Evolutionary conservation across 495 filamentous ascomycete species (phyloP).

Genomic region (Neurospora sp.): DNA sequence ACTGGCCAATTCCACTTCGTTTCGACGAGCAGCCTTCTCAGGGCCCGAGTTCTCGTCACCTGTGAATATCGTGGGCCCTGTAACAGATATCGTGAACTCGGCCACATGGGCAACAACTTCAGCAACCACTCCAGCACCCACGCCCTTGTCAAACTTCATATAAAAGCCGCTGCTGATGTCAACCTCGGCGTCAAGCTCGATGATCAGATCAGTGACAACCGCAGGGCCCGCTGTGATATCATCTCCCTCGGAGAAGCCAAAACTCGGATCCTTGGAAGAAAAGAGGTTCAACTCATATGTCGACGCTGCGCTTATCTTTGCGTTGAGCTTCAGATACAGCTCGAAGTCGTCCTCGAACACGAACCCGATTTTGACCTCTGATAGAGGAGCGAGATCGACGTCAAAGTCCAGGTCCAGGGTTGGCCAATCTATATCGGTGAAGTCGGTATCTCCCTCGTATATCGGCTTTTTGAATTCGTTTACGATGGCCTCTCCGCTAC

Average conservation of each 20-base stretch:
- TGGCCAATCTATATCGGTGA: conserved; percentile 25
- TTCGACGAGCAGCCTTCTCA: not conserved
- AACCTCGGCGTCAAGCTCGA: conserved; percentile 34
- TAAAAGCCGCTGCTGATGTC: conserved; percentile 42
- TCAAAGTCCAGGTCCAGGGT: conserved; percentile 27
- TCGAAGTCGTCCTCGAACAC: conserved; percentile 39
- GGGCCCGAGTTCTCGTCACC: not conserved
- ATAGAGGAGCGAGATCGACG: conserved; percentile 31
- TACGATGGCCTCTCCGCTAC: not conserved
- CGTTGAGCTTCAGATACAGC: conserved; percentile 41
- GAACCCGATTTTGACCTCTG: conserved; percentile 32
- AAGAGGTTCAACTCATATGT: conserved; percentile 43
- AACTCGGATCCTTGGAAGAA: conserved; percentile 27
- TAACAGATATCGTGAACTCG: conserved; percentile 43
- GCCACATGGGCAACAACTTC: conserved; percentile 41
- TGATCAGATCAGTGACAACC: conserved; percentile 38
- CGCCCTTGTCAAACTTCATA: conserved; percentile 33
- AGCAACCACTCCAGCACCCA: conserved; percentile 35
- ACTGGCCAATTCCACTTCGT: not conserved
- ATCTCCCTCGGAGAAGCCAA: conserved; percentile 28
- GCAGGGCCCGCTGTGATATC: conserved; percentile 32
- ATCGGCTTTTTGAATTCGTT: not conserved
- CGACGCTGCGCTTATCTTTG: conserved; percentile 28
- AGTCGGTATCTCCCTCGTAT: conserved; percentile 20
- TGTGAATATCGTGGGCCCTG: conserved; percentile 8